A percentile compares a stretch with the other conserved stretches of the same genome.
Conservation (phyloP, 2,329 filamentous ascomycete genomes). For the Sphaerulina musiva region DNA sequence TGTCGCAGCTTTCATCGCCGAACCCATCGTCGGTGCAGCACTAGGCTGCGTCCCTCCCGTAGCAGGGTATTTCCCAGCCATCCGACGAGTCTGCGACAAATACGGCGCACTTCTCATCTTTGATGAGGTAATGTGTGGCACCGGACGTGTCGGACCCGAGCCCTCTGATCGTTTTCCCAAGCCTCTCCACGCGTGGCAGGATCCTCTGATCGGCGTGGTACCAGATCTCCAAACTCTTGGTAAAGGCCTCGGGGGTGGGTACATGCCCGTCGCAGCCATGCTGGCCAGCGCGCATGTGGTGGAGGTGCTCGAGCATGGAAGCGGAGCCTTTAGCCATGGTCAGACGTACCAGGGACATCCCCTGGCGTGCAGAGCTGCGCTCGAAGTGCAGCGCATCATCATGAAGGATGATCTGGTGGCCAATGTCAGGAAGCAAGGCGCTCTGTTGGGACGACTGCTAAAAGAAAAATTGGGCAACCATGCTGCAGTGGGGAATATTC, state of each 20-base stretch:
- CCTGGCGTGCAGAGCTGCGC: slow-evolving; percentile 53
- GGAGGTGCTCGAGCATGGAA: slow-evolving; percentile 41
- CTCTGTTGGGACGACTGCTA: slow-evolving; percentile 42
- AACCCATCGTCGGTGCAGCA: slow-evolving; percentile 64
- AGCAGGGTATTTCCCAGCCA: slow-evolving; percentile 61
- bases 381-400: slow-evolving; percentile 58
- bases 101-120: slow-evolving; percentile 69
- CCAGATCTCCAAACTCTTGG: slow-evolving; percentile 63
- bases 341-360: slow-evolving; percentile 61
- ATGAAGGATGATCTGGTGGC: slow-evolving; percentile 51
- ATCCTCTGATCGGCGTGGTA: slow-evolving; percentile 44
- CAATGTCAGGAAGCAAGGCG: slow-evolving; percentile 53
- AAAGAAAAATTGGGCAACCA: slow-evolving; percentile 40
- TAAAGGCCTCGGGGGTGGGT: slow-evolving; percentile 61
- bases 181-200: slow-evolving; percentile 55
- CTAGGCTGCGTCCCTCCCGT: slow-evolving; percentile 63
- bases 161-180: slow-evolving; percentile 26
- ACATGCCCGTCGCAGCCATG: slow-evolving; percentile 55
- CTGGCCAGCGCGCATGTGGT: slow-evolving; percentile 50
- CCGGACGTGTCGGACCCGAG: slow-evolving; percentile 50
- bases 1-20: slow-evolving; percentile 66
- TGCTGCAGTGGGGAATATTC: slow-evolving; percentile 53
- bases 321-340: slow-evolving; percentile 50
- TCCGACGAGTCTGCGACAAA: slow-evolving; percentile 61
- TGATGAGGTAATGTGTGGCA: slow-evolving; percentile 71